A percentile compares a stretch with the other conserved stretches of the same genome.
Evolutionary conservation across 2,329 filamentous ascomycete species (phyloP).

Genomic region (Arthrocladium fulminans): DNA sequence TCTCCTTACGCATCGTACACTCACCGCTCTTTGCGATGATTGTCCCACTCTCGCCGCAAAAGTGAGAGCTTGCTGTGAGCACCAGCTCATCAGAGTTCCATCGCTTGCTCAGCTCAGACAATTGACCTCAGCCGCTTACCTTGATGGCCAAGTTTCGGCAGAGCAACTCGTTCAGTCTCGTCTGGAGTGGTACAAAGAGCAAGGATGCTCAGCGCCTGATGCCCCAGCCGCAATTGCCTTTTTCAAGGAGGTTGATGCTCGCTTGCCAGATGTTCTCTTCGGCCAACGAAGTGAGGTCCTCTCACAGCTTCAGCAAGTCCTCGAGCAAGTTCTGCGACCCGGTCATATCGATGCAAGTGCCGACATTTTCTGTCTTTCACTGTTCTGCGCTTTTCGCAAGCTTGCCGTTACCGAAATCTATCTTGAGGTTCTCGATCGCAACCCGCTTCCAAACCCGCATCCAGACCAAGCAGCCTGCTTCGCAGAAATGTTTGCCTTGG

Average conservation of each 20-base stretch:
- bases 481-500: constrained; percentile 54
- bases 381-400: constrained; percentile 50
- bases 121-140: constrained; percentile 33
- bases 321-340: constrained; percentile 29
- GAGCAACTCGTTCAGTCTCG: constrained; percentile 32
- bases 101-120: constrained; percentile 33
- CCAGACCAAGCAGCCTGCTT: constrained; percentile 57
- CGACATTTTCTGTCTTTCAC: constrained; percentile 48
- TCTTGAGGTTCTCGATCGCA: constrained; percentile 53
- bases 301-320: constrained; percentile 29
- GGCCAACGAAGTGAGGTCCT: constrained; percentile 29
- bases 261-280: constrained; percentile 26
- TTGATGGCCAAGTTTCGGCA: constrained; percentile 31
- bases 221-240: constrained; percentile 27
- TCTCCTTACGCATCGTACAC: constrained; percentile 25
- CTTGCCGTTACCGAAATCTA: constrained; percentile 55
- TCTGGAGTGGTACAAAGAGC: constrained; percentile 35
- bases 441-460: constrained; percentile 52
- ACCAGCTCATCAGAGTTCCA: constrained; percentile 29
- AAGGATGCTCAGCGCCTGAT: constrained; percentile 31
- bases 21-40: constrained; percentile 25
- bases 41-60: constrained; percentile 23
- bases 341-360: constrained; percentile 36
- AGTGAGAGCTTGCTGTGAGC: constrained; percentile 17
- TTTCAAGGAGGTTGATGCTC: constrained; percentile 31